Evolutionary conservation across 305 asterid species (phyloP), one percentile per base, ranked within the genome.

Genomic region (Solanum hybrid): DNA sequence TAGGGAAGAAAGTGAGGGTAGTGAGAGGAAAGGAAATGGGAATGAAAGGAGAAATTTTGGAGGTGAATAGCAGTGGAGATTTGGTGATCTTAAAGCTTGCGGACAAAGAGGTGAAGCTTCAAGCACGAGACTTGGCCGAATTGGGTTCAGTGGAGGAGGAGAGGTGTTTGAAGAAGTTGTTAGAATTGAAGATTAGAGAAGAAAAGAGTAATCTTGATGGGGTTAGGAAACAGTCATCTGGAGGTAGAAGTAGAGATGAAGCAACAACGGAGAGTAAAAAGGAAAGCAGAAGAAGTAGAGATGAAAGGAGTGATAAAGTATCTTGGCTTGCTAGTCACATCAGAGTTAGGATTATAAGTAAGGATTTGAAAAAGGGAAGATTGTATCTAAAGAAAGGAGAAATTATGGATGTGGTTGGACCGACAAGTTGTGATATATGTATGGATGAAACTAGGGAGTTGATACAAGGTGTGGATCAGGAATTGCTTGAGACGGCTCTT

Each of bases 401-500:
- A 90, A 93, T 96, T 39, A 93, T 94, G 82, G 99, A 97, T 89
- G 97, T 97, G 42, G 97, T 94, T 80, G 96, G 98, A 80, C 98
- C 96, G 0, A 94, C 95, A 3, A 88, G 91, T 10, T 96, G 99
- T 67, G 99, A 97, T 83, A 61, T 97, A 89, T 91, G 93, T 1
- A 92, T 97, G 78, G 98, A 97, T 87, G 98, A 94, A 89, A 95
- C 93, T 75, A 89, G 91, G 87, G 99, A 97, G 92, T 91, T 97
- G 89, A 90, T 97, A n/a, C 98, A 96, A 90, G 97, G 95, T 31
- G 98, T 97, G 89, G 94, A 93, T 37, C 99, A 97, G 91, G 95
- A 94, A 33, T 89, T 89, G 11, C 90, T 97, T 86, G 99, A 97
- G 93, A 95, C 99, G n/a, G 99, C 97, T 4, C 91, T 97, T 76